Percentiles rank a stretch among this genome's conserved stretches.
Conservation (phyloP, 1,284 basidiomycete species). For the Gomphus sp. region DNA sequence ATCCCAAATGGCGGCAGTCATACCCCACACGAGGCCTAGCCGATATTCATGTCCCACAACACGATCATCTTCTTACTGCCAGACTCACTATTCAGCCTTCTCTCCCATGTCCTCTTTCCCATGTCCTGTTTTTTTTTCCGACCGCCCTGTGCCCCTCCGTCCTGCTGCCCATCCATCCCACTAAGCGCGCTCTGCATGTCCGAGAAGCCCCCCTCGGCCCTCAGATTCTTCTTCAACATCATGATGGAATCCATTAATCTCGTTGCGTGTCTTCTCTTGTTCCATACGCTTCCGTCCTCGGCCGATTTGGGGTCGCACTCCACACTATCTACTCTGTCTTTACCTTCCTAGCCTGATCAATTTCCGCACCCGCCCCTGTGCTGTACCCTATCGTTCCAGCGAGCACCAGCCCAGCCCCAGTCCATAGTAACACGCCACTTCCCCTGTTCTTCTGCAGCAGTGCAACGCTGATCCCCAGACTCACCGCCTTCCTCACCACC, state of each 20-base stretch:
- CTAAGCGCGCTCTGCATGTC: background rate
- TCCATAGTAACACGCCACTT: constrained; percentile 42
- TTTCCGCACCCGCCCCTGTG: constrained; percentile 25
- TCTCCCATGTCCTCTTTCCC: background rate
- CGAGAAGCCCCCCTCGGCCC: background rate
- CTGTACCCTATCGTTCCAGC: constrained; percentile 69
- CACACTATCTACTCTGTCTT: background rate
- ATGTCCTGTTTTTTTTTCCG: background rate
- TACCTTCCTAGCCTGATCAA: constrained; percentile 13
- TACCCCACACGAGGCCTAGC: constrained; percentile 2
- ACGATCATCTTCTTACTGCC: background rate
- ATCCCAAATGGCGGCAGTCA: constrained; percentile 3
- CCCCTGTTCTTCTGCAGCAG: constrained; percentile 26
- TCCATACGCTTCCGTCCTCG: background rate
- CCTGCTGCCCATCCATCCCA: background rate
- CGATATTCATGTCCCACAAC: background rate
- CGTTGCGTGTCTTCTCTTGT: background rate
- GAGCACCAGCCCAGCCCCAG: constrained; percentile 59
- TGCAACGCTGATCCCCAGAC: constrained; percentile 68
- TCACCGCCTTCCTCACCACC: constrained; percentile 84
- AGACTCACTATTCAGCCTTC: background rate
- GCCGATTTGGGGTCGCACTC: background rate
- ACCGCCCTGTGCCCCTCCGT: background rate
- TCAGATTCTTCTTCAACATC: background rate
- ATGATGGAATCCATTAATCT: background rate